Conservation (phyloP, 2,329 filamentous ascomycete genomes). For the Teratosphaeria viscida region DNA sequence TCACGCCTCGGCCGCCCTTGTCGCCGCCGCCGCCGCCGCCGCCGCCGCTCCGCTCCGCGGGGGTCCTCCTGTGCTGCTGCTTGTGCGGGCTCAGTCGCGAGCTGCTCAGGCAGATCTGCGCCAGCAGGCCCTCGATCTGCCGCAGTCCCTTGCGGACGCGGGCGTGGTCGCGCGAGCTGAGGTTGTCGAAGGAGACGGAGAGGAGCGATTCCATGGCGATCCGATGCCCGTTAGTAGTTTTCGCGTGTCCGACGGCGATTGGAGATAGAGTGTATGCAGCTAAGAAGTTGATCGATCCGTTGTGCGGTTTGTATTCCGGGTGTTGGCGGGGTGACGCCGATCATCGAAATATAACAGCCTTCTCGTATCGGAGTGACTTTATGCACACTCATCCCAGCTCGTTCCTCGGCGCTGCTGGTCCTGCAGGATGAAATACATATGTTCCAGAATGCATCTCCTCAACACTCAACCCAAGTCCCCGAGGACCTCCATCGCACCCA, state of each 20-base stretch:
- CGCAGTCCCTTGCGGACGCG: constrained; percentile 90
- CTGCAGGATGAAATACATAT: too few relatives aligned
- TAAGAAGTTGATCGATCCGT: not conserved
- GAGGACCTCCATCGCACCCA: too few relatives aligned
- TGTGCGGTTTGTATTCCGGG: not conserved
- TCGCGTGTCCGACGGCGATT: not conserved
- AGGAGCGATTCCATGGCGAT: constrained; percentile 74
- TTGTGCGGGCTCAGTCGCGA: constrained; percentile 19
- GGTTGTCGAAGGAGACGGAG: constrained; percentile 89
- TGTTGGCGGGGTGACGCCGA: not conserved
- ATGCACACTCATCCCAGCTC: too few relatives aligned
- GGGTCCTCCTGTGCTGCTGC: constrained; percentile 34
- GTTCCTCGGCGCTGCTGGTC: too few relatives aligned
- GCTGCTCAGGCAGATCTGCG: constrained; percentile 80
- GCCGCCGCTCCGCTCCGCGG: constrained; percentile 13
- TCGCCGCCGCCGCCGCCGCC: not conserved
- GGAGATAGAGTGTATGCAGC: not conserved
- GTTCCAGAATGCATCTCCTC: too few relatives aligned
- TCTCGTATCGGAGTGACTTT: too few relatives aligned
- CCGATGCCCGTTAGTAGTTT: too few relatives aligned
- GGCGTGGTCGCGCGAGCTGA: constrained; percentile 78
- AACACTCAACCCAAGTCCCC: too few relatives aligned
- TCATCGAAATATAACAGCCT: too few relatives aligned
- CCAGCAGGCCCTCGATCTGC: constrained; percentile 86
- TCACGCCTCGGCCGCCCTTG: constrained; percentile 27